These are phyloP conservation scores for Eucalyptus erythrocorys DNA, from an alignment of 345 rosid genomes.

Conservation along the genomic window DNA sequence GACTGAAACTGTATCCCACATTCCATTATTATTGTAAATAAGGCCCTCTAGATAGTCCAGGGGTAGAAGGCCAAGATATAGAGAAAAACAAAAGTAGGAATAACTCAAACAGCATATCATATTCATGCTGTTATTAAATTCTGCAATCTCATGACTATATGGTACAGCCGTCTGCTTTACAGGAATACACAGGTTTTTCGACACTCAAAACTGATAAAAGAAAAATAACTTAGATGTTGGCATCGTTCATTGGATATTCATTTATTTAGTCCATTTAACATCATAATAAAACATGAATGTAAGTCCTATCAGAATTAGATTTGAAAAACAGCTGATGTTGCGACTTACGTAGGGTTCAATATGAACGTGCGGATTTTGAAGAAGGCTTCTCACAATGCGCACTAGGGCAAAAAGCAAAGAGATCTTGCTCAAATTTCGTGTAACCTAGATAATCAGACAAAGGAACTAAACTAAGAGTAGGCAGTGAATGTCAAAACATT, in stretches of 20 bases:
- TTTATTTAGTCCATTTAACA: not conserved
- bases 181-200: not conserved
- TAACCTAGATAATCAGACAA: slow-evolving; percentile 32
- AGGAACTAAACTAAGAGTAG: not conserved
- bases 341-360: slow-evolving; percentile 79
- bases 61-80: not conserved
- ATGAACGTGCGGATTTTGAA: slow-evolving; percentile 69
- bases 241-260: not conserved
- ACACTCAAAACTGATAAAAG: not conserved
- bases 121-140: not conserved
- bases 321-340: not conserved
- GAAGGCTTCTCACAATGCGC: slow-evolving; percentile 65
- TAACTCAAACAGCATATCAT: not conserved
- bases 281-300: not conserved
- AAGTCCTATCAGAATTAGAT: not conserved
- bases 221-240: not conserved
- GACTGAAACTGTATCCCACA: not conserved
- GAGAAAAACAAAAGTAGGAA: not conserved
- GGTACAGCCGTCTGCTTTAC: not conserved
- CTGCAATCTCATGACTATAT: not conserved
- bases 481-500: not conserved
- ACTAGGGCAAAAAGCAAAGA: slow-evolving; percentile 47
- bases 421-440: slow-evolving; percentile 41
- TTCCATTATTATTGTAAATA: not conserved
- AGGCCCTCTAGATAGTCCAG: not conserved